These are phyloP conservation scores for Mycena olivaceomarginata DNA, from an alignment of 768 basidiomycete species.

Conservation along the genomic window DNA sequence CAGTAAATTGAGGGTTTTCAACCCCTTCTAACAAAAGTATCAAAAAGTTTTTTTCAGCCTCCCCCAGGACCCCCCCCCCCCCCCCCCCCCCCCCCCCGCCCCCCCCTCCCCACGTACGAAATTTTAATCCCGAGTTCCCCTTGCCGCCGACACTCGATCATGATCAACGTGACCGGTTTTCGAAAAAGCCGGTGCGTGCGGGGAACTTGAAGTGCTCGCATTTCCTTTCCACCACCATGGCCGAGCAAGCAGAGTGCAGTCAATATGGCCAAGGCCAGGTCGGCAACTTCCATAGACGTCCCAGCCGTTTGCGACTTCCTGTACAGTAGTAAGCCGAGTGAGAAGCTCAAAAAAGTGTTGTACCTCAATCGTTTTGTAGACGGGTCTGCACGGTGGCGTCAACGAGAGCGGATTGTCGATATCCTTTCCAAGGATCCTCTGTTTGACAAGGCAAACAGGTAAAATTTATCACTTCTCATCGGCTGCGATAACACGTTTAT, in stretches of 20 bases:
- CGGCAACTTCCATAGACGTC: conserved; percentile 63
- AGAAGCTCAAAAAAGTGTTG: neutral
- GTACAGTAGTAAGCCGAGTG: conserved; percentile 68
- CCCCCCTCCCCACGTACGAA: too few species aligned
- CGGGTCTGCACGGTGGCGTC: conserved; percentile 71
- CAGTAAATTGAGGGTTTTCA: too few species aligned
- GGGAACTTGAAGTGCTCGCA: neutral
- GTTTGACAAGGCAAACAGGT: conserved; percentile 79
- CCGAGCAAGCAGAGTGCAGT: conserved; percentile 65
- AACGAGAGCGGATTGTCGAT: conserved; percentile 62
- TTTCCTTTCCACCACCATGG: conserved; percentile 34
- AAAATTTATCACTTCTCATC: neutral
- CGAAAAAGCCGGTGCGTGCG: neutral
- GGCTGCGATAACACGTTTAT: conserved; percentile 4
- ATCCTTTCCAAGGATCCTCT: conserved; percentile 72
- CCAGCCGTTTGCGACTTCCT: conserved; percentile 67
- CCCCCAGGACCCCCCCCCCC: too few species aligned
- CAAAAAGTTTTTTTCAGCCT: too few species aligned
- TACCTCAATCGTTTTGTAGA: conserved; percentile 56
- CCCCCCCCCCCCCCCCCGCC: too few species aligned
- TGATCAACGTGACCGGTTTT: too few species aligned
- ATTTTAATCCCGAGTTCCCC: too few species aligned
- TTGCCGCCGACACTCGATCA: too few species aligned
- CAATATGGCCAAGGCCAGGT: conserved; percentile 73
- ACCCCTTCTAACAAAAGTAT: too few species aligned